Evolutionary conservation across 257 asterid species (phyloP), one percentile per base, ranked within the genome.

Genomic region (Jacaranda copaia): DNA sequence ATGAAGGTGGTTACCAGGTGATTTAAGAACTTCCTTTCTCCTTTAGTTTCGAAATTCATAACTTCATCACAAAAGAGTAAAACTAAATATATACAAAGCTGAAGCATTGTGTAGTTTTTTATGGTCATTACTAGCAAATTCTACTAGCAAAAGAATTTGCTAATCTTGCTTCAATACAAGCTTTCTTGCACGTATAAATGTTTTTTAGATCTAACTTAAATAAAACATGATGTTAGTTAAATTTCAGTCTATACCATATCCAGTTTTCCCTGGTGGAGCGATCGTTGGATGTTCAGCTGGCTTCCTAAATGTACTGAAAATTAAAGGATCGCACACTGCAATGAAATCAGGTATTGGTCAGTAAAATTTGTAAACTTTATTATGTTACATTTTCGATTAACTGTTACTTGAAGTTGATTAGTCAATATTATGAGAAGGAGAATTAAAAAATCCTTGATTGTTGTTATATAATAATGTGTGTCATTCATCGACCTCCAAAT

Each of bases 251-350:
- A 86, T 96, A 81, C 98, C 99, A 64, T 96, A 96, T 89, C 99
- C 98, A 82, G 92, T 96, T 83, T 96, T 96, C 77, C 99, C 99
- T 19, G 99, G 99, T 79, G 99, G 99, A 68, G 99, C 98, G 81
- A 87, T 96, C 85, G 87, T 96, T 49, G 99, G 99, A 70, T 96
- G 99, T 87, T 96, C 99, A 75, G 98, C 98, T 70, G 99, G 99
- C 82, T 93, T 96, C 89, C 86, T 96, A 62, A 96, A 96, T 79
- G 99, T 96, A 63, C 99, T 97, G 15, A 93, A 96, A 82, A 91
- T 96, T 58, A 96, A 93, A 87, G 99, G 99, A 73, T 90, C 99
- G 3, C 99, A 96, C 79, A 96, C 99, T 42, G 99, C 99, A 46
- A 96, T 96, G 96, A 96, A 96, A 86, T 96, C 99, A 85, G 99